Conservation (phyloP, 257 asterid species). For the Solanum chmielewskii region DNA sequence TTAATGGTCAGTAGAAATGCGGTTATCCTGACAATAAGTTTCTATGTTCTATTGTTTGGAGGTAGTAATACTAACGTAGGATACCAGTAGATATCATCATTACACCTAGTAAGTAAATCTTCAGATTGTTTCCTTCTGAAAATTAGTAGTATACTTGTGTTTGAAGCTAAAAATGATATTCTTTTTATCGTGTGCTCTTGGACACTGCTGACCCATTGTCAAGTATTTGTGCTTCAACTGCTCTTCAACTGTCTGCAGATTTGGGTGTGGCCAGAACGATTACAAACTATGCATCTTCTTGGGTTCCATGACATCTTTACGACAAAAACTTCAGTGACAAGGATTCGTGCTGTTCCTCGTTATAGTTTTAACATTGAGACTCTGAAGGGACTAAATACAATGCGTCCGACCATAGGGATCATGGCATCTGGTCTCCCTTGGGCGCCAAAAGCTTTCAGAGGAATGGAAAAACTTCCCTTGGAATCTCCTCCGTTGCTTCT, state of each 20-base stretch:
- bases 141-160: background rate
- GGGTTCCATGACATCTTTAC: constrained; percentile 58
- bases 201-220: background rate
- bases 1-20: background rate
- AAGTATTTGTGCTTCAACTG: background rate
- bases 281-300: constrained; percentile 77
- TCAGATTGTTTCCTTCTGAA: background rate
- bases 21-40: background rate
- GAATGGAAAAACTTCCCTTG: constrained; percentile 1
- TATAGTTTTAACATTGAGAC: constrained; percentile 73
- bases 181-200: background rate
- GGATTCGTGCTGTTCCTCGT: constrained; percentile 90
- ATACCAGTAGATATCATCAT: background rate
- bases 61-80: background rate
- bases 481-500: constrained; percentile 19
- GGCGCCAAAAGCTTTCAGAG: constrained; percentile 19
- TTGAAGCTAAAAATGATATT: background rate
- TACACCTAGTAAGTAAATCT: background rate
- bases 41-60: background rate
- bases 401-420: constrained; percentile 69
- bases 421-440: constrained; percentile 93
- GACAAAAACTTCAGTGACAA: constrained; percentile 63
- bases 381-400: constrained; percentile 45
- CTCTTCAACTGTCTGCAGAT: constrained; percentile 35
- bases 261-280: constrained; percentile 96